Percentiles rank a stretch among this genome's conserved stretches.
Conservation (phyloP, 257 asterid genomes). For the Scutellaria baicalensis region DNA sequence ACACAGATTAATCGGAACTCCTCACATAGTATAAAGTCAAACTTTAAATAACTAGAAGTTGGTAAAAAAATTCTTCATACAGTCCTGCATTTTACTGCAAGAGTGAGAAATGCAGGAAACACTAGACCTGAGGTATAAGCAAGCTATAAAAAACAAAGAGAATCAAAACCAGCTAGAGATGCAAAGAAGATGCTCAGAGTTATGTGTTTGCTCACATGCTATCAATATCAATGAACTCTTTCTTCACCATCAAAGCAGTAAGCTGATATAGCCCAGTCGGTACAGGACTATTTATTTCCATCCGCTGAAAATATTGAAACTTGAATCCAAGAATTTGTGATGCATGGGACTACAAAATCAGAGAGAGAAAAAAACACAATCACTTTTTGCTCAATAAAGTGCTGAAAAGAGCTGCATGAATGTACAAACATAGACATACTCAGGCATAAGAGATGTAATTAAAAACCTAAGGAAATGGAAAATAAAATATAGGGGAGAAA, state of each 20-base stretch:
- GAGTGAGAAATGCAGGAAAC: not conserved
- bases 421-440: not conserved
- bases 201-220: slow-evolving; percentile 62
- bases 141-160: not conserved
- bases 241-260: slow-evolving; percentile 86
- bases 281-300: slow-evolving; percentile 57
- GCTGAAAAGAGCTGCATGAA: not conserved
- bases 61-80: not conserved
- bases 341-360: slow-evolving; percentile 73
- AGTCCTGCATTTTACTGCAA: not conserved
- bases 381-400: slow-evolving; percentile 2
- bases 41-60: not conserved
- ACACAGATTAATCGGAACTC: not conserved
- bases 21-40: not conserved
- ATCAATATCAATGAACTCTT: slow-evolving; percentile 75
- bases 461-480: not conserved
- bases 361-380: not conserved
- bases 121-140: not conserved
- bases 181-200: slow-evolving; percentile 2
- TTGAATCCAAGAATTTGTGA: slow-evolving; percentile 95
- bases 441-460: not conserved
- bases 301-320: slow-evolving; percentile 89
- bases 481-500: not conserved
- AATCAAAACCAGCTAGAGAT: slow-evolving; percentile 11
- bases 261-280: slow-evolving; percentile 84